Percentiles rank a stretch among this genome's conserved stretches.
phyloP scores from a whole-genome alignment of 169 alveolate species.

The Plasmodium falciparum region DNA sequence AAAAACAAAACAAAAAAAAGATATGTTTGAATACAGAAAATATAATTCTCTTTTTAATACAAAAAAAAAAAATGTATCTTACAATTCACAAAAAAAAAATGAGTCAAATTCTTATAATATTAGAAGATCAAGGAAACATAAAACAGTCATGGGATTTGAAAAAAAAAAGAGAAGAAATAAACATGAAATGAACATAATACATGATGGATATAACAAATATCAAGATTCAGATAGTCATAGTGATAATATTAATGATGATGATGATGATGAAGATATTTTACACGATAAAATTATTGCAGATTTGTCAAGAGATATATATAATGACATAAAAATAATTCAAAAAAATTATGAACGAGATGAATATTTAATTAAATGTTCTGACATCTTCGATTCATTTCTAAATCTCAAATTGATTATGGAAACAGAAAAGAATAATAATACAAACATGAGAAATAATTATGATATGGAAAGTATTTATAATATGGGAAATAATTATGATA shows the following conservation, averaged over 20 bases:
- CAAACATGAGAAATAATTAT: not conserved
- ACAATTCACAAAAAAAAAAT: conserved; percentile 9
- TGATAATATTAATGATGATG: conserved; percentile 5
- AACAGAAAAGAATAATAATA: conserved; percentile 1
- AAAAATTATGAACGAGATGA: conserved; percentile 57
- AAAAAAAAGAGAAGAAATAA: conserved; percentile 24
- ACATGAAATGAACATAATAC: conserved; percentile 3
- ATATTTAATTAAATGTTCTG: conserved; percentile 51
- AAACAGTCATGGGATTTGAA: conserved; percentile 73
- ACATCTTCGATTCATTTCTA: conserved; percentile 56
- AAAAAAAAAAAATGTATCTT: conserved; percentile 22
- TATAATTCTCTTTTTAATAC: conserved; percentile 42
- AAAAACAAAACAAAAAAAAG: conserved; percentile 5
- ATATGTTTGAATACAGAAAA: conserved; percentile 24
- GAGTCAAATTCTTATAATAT: not conserved
- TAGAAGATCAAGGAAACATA: conserved; percentile 48
- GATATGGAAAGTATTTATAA: not conserved
- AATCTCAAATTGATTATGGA: conserved; percentile 44
- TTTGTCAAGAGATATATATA: conserved; percentile 60
- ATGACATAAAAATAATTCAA: conserved; percentile 50
- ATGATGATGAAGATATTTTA: conserved; percentile 32
- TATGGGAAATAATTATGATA: not conserved
- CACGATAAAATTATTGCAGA: conserved; percentile 61
- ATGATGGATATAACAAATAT: not conserved
- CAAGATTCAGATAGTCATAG: conserved; percentile 15